Evolutionary conservation across 148 eudicot species (phyloP).

Genomic region (Heliosperma pusillum): DNA sequence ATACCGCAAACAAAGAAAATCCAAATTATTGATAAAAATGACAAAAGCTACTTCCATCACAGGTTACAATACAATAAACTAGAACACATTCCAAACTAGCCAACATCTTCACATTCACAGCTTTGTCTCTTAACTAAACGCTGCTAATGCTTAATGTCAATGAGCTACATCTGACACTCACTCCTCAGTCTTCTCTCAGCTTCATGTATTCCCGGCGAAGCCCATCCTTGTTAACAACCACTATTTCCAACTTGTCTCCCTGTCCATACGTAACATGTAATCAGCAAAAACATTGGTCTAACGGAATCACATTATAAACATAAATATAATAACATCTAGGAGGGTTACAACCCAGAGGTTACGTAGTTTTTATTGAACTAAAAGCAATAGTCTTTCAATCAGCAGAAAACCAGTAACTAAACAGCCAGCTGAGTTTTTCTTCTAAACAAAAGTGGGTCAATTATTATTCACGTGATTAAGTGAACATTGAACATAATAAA

Average conservation of each 20-base stretch:
- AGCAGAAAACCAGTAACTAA: no score
- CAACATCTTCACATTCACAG: not conserved
- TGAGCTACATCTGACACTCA: constrained; percentile 11
- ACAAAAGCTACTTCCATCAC: constrained; percentile 15
- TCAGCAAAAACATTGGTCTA: not conserved
- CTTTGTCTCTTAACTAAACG: constrained; percentile 3
- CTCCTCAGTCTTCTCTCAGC: constrained; percentile 60
- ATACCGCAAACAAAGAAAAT: no score
- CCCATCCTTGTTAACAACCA: constrained; percentile 65
- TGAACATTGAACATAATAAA: no score
- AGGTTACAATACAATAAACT: constrained; percentile 2
- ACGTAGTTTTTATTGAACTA: no score
- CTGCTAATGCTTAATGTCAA: not conserved
- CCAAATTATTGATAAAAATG: no score
- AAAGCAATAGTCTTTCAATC: no score
- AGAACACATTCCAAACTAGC: constrained; percentile 9
- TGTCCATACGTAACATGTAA: constrained; percentile 28
- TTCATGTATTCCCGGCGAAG: constrained; percentile 69
- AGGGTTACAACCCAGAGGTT: not conserved
- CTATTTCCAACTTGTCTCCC: constrained; percentile 92
- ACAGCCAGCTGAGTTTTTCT: no score
- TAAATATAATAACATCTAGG: not conserved
- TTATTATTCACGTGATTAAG: not conserved
- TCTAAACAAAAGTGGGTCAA: not conserved
- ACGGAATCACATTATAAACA: not conserved